Percentiles rank a stretch among this genome's conserved stretches.
Conservation (phyloP, 108 stramenopile species). For the Stephanodiscus triporus region DNA sequence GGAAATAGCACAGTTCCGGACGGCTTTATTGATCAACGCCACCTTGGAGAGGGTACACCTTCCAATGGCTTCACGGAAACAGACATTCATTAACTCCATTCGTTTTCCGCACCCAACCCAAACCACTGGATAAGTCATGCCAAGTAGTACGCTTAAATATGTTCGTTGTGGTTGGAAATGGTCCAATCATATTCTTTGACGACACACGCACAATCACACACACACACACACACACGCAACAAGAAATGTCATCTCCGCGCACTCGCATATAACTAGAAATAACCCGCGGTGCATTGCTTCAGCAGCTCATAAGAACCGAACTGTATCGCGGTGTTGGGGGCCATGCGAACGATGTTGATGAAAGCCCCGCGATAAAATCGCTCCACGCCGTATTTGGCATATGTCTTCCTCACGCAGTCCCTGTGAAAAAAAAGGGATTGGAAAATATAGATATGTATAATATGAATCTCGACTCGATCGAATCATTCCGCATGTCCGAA, state of each 20-base stretch:
- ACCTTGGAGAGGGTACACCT: too few relatives aligned
- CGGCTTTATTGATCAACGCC: too few relatives aligned
- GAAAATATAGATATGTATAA: neutral
- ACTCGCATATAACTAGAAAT: conserved; percentile 28
- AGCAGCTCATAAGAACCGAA: conserved; percentile 85
- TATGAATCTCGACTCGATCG: neutral
- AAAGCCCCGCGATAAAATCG: conserved; percentile 80
- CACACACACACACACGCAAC: neutral
- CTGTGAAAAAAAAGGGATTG: neutral
- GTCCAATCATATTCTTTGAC: too few relatives aligned
- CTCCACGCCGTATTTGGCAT: conserved; percentile 61
- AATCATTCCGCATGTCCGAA: too few relatives aligned
- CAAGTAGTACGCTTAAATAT: too few relatives aligned
- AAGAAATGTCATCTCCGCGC: neutral
- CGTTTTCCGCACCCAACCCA: too few relatives aligned
- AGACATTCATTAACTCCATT: too few relatives aligned
- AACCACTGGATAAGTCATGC: too few relatives aligned
- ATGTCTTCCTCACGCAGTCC: conserved; percentile 79
- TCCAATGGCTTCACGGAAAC: too few relatives aligned
- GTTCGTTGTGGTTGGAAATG: too few relatives aligned
- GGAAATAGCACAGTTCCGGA: too few relatives aligned
- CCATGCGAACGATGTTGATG: conserved; percentile 87
- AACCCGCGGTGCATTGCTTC: conserved; percentile 49
- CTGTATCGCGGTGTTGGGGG: conserved; percentile 88
- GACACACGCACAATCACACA: too few relatives aligned